Percentiles rank a stretch among this genome's conserved stretches.
phyloP scores from a whole-genome alignment of 2,329 filamentous ascomycete species.

The Beauveria pseudobassiana region DNA sequence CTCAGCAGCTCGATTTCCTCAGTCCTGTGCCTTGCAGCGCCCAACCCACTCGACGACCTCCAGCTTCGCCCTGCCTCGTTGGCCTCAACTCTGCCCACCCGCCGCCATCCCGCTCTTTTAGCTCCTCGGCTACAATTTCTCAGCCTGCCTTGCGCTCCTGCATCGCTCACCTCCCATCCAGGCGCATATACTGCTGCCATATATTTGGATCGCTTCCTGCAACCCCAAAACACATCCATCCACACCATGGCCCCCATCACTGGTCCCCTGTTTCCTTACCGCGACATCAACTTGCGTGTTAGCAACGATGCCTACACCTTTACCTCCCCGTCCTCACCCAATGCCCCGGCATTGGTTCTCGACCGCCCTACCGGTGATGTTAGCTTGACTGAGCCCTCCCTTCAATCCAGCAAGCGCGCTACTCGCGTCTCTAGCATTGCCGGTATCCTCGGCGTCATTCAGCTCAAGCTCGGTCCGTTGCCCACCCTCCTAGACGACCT shows the following conservation, averaged over 20 bases:
- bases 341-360: conserved; percentile 78
- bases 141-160: not conserved
- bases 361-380: conserved; percentile 90
- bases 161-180: not conserved
- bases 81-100: not conserved
- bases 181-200: not conserved
- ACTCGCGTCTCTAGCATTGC: conserved; percentile 80
- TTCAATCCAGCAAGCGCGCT: conserved; percentile 65
- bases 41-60: not conserved
- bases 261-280: conserved; percentile 57
- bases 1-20: too few relatives aligned
- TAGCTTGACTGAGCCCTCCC: conserved; percentile 70
- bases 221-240: not conserved
- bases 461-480: conserved; percentile 74
- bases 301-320: conserved; percentile 92
- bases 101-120: not conserved
- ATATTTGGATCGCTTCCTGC: not conserved
- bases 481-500: not conserved
- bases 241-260: conserved; percentile 31
- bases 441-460: conserved; percentile 89
- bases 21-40: not conserved
- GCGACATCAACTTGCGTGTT: conserved; percentile 95
- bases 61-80: conserved; percentile 7
- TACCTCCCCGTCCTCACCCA: conserved; percentile 86
- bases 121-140: not conserved